Percentiles rank a stretch among this genome's conserved stretches.
These are phyloP conservation scores for Pestalotiopsis sp. DNA, from an alignment of 2,329 filamentous ascomycete species.

Conservation along the genomic window DNA sequence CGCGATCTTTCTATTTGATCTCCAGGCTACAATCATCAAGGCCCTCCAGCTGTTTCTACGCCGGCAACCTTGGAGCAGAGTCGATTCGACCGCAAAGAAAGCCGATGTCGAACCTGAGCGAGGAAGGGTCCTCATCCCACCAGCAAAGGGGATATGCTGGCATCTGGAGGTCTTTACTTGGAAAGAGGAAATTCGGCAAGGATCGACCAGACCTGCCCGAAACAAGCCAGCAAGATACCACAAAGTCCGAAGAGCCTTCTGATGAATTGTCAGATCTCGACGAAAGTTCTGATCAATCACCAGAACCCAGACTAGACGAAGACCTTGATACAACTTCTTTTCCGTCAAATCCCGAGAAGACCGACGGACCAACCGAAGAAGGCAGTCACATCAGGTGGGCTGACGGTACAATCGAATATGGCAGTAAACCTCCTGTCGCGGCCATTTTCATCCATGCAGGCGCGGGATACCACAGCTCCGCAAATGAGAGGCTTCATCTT, in stretches of 20 bases:
- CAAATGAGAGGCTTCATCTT: slow-evolving; percentile 85
- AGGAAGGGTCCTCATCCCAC: not conserved
- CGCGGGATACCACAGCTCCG: slow-evolving; percentile 87
- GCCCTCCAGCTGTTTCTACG: not conserved
- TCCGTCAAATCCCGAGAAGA: not conserved
- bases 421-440: slow-evolving; percentile 33
- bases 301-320: not conserved
- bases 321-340: not conserved
- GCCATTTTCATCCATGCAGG: slow-evolving; percentile 96
- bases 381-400: slow-evolving; percentile 20
- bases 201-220: not conserved
- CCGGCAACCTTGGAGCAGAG: not conserved
- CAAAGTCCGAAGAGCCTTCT: not conserved
- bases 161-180: slow-evolving; percentile 15
- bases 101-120: not conserved
- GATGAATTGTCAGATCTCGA: not conserved
- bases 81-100: not conserved
- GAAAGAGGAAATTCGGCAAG: slow-evolving; percentile 15
- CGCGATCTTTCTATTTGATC: too few relatives aligned
- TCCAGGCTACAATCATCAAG: not conserved
- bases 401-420: slow-evolving; percentile 45
- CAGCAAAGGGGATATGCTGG: slow-evolving; percentile 15
- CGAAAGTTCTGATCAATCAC: not conserved
- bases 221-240: not conserved
- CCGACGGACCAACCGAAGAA: not conserved